These are phyloP conservation scores for Gossypium sturtianum DNA, from an alignment of 345 rosid species.

Conservation along the genomic window DNA sequence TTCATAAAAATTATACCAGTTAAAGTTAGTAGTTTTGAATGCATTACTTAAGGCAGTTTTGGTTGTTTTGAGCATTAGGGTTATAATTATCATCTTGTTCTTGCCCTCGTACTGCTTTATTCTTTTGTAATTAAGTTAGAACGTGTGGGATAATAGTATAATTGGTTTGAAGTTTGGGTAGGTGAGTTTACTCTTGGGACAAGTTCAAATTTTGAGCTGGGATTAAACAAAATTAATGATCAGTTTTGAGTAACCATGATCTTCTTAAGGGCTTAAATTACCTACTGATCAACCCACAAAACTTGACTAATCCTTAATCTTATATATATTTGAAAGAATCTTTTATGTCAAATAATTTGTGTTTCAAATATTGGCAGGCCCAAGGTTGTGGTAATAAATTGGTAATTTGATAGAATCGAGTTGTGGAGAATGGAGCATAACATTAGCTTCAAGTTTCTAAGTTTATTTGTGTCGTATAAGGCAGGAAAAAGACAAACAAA, in stretches of 20 bases:
- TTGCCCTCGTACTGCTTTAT: neutral
- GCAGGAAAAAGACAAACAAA: neutral
- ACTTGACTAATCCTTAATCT: neutral
- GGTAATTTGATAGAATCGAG: constrained; percentile 1
- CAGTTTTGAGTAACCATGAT: neutral
- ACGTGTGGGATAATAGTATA: neutral
- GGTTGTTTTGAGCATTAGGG: neutral
- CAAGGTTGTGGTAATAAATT: neutral
- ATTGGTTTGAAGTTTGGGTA: neutral
- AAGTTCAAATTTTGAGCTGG: neutral
- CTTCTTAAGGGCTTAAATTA: neutral
- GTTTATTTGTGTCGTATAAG: neutral
- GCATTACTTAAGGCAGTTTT: too few relatives aligned
- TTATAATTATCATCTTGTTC: neutral
- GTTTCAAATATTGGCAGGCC: neutral
- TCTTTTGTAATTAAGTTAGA: neutral
- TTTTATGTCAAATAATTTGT: neutral
- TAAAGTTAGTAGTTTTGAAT: too few relatives aligned
- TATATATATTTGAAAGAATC: neutral
- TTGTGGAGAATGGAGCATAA: neutral
- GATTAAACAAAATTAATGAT: neutral
- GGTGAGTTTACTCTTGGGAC: neutral
- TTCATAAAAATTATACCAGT: too few relatives aligned
- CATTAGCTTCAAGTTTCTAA: constrained; percentile 4
- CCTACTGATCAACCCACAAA: neutral